Percentiles rank a stretch among this genome's conserved stretches.
Evolutionary conservation across 1,139 yeast genomes (phyloP).

Genomic region (Zhuliangozyma parablackwelliae): DNA sequence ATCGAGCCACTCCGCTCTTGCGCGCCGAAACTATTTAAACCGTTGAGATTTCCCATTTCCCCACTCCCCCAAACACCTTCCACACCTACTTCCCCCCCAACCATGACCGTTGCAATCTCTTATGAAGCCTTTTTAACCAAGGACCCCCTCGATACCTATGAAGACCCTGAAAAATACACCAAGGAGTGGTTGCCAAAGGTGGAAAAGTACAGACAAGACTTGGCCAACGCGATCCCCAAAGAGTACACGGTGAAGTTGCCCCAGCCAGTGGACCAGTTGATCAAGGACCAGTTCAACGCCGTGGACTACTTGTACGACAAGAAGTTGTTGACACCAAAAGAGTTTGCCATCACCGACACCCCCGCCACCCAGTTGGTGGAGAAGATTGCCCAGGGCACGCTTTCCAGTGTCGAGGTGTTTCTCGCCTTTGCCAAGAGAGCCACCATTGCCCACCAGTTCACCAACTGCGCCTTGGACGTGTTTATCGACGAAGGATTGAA

Average conservation of each 20-base stretch:
- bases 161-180: slow-evolving; percentile 31
- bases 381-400: slow-evolving; percentile 30
- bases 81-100: background rate
- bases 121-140: slow-evolving; percentile 5
- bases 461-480: slow-evolving; percentile 32
- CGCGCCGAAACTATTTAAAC: no score
- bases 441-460: slow-evolving; percentile 31
- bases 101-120: background rate
- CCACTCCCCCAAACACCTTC: no score
- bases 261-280: slow-evolving; percentile 36
- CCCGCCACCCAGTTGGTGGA: slow-evolving; percentile 32
- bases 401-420: slow-evolving; percentile 43
- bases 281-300: slow-evolving; percentile 41
- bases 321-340: slow-evolving; percentile 39
- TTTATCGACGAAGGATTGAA: slow-evolving; percentile 33
- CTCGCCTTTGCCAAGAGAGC: slow-evolving; percentile 52
- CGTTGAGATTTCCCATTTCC: no score
- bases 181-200: slow-evolving; percentile 46
- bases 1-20: no score
- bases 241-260: slow-evolving; percentile 43
- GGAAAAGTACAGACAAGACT: slow-evolving; percentile 42
- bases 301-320: slow-evolving; percentile 39
- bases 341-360: slow-evolving; percentile 45
- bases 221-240: slow-evolving; percentile 35
- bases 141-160: slow-evolving; percentile 32